A percentile compares a stretch with the other conserved stretches of the same genome.
phyloP scores from a whole-genome alignment of 768 basidiomycete genomes.

The Hericium rajendrae region DNA sequence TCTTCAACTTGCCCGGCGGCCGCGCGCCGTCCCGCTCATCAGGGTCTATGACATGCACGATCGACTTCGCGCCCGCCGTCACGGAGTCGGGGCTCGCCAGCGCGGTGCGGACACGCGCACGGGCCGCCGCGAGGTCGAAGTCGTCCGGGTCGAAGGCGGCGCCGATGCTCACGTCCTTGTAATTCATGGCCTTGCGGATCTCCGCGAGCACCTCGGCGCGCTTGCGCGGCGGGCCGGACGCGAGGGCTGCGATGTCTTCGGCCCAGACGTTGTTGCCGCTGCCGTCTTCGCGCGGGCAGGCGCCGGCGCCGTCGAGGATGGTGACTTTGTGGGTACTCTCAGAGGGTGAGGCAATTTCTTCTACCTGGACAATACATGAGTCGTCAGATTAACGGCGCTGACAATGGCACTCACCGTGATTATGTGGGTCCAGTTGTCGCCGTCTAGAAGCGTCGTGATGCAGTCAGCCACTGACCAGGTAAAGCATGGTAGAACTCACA shows the following conservation, averaged over 20 bases:
- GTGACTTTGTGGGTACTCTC: constrained; percentile 1
- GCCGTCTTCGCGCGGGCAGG: constrained; percentile 4
- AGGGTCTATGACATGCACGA: neutral
- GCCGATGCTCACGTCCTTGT: neutral
- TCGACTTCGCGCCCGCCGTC: constrained; percentile 1
- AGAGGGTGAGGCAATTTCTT: constrained; percentile 2
- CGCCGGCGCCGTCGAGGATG: constrained; percentile 3
- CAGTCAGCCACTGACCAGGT: neutral
- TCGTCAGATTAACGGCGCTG: no score
- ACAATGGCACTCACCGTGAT: no score
- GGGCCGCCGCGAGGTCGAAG: constrained; percentile 2
- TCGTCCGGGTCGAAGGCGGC: constrained; percentile 2
- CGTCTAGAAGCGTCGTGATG: neutral
- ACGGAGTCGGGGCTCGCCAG: constrained; percentile 5
- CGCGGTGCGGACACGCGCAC: constrained; percentile 1
- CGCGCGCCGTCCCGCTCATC: neutral
- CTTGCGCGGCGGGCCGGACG: neutral
- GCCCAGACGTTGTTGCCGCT: constrained; percentile 1
- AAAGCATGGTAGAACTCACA: neutral
- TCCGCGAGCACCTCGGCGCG: neutral
- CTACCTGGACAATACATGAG: neutral
- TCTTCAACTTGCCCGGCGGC: neutral
- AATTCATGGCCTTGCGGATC: neutral
- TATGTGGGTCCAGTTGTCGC: constrained; percentile 1
- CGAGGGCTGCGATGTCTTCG: neutral